Conservation (phyloP, 2,329 filamentous ascomycete species). For the Paracamarosporium sp. region DNA sequence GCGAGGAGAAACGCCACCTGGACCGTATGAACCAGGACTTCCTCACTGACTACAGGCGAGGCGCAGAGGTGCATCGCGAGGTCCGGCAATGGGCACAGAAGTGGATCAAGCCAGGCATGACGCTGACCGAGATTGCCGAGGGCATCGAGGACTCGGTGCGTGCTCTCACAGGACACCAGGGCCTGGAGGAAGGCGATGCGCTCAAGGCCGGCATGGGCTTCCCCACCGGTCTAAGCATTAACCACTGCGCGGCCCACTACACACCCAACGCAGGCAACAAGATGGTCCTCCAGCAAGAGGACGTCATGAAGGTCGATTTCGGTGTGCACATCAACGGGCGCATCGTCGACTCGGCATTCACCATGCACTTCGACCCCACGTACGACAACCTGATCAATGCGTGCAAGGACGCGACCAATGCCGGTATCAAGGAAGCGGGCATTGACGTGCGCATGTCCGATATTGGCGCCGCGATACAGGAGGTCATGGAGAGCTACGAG, state of each 20-base stretch:
- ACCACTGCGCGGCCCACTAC: slow-evolving; percentile 86
- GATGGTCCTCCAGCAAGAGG: slow-evolving; percentile 67
- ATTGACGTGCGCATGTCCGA: slow-evolving; percentile 91
- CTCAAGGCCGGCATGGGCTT: slow-evolving; percentile 85
- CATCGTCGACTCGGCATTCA: slow-evolving; percentile 76
- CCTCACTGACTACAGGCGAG: slow-evolving; percentile 80
- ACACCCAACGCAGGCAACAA: slow-evolving; percentile 90
- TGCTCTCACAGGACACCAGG: slow-evolving; percentile 76
- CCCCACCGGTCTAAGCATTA: slow-evolving; percentile 81
- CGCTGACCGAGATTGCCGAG: slow-evolving; percentile 81
- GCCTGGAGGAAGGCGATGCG: slow-evolving; percentile 78
- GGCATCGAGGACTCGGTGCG: slow-evolving; percentile 86
- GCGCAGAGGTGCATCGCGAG: slow-evolving; percentile 87
- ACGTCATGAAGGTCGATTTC: slow-evolving; percentile 78
- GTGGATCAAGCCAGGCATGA: slow-evolving; percentile 81
- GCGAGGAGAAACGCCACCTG: slow-evolving; percentile 82
- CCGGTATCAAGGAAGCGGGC: slow-evolving; percentile 84
- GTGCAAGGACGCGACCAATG: slow-evolving; percentile 73
- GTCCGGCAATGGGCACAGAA: slow-evolving; percentile 84
- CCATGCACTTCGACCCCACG: slow-evolving; percentile 70
- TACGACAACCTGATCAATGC: slow-evolving; percentile 72
- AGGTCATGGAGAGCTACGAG: slow-evolving; percentile 93
- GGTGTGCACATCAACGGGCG: slow-evolving; percentile 74
- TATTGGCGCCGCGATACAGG: slow-evolving; percentile 83
- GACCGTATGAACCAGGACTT: slow-evolving; percentile 83